A percentile compares a stretch with the other conserved stretches of the same genome.
Conservation (phyloP, 495 filamentous ascomycete genomes). For the Neurospora sp. region DNA sequence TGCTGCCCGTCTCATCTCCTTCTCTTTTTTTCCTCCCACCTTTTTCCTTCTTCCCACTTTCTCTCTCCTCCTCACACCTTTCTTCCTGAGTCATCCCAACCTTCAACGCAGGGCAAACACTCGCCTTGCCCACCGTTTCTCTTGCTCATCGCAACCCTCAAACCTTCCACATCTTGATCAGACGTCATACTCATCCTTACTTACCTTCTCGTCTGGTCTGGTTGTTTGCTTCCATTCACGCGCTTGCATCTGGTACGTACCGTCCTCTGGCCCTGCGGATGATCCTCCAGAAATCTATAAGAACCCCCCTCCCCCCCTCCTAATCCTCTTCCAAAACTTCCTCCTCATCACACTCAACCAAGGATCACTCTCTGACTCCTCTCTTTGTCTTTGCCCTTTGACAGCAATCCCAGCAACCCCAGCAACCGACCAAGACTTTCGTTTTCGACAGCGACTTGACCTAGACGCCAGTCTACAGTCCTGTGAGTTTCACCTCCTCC, state of each 20-base stretch:
- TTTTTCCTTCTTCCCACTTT: neutral
- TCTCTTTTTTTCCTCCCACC: neutral
- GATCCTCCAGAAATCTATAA: neutral
- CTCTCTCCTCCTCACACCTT: constrained; percentile 1
- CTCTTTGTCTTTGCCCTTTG: neutral
- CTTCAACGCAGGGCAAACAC: neutral
- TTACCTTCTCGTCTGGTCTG: neutral
- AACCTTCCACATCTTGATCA: neutral
- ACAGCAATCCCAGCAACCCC: neutral
- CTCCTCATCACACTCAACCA: neutral
- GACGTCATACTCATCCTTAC: neutral
- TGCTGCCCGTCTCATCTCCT: neutral
- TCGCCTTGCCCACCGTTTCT: neutral
- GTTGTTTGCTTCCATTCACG: neutral
- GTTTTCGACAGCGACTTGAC: neutral
- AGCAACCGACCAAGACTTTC: neutral
- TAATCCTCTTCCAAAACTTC: neutral
- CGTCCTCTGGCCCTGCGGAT: neutral
- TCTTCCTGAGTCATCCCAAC: neutral
- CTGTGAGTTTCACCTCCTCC: neutral
- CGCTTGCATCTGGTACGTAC: neutral
- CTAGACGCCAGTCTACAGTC: neutral
- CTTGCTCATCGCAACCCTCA: neutral
- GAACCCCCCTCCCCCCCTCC: neutral
- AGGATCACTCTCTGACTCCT: neutral